Percentiles rank a stretch among this genome's conserved stretches.
These are phyloP conservation scores for Malassezia yamatoensis DNA, from an alignment of 1,284 basidiomycete genomes.

Conservation along the genomic window DNA sequence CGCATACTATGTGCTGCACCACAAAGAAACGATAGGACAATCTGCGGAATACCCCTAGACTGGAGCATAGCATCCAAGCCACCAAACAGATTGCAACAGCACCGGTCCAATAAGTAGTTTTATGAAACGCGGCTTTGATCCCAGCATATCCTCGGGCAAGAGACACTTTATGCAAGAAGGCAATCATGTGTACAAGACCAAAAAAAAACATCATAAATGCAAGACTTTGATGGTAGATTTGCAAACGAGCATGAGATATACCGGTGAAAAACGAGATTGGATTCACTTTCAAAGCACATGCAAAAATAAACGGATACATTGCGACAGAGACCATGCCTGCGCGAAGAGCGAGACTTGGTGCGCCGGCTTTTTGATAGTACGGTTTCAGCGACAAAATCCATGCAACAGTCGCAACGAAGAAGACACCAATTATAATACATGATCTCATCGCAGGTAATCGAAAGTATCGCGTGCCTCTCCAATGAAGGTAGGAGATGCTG, in stretches of 20 bases:
- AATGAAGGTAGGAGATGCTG: background rate
- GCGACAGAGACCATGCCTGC: slow-evolving; percentile 35
- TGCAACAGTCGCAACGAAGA: slow-evolving; percentile 3
- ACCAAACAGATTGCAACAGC: slow-evolving; percentile 21
- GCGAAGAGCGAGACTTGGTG: slow-evolving; percentile 32
- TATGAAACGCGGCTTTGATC: background rate
- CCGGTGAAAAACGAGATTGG: slow-evolving; percentile 35
- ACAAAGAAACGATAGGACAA: slow-evolving; percentile 43
- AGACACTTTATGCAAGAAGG: slow-evolving; percentile 17
- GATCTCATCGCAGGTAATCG: background rate
- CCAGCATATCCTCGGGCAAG: background rate
- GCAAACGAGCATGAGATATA: slow-evolving; percentile 31
- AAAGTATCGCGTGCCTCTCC: background rate
- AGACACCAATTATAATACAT: slow-evolving; percentile 3
- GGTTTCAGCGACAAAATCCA: slow-evolving; percentile 30
- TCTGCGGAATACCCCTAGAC: slow-evolving; percentile 26
- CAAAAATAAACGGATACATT: slow-evolving; percentile 37
- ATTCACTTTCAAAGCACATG: slow-evolving; percentile 34
- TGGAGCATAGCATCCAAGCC: slow-evolving; percentile 28
- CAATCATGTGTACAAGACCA: slow-evolving; percentile 31
- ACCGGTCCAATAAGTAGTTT: slow-evolving; percentile 23
- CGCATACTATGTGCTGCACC: slow-evolving; percentile 29
- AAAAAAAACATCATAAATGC: slow-evolving; percentile 37
- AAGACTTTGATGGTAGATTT: slow-evolving; percentile 41
- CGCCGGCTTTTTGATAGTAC: slow-evolving; percentile 26